Evolutionary conservation across 139 green algal species (phyloP).

Genomic region (Picochlorum sp.): DNA sequence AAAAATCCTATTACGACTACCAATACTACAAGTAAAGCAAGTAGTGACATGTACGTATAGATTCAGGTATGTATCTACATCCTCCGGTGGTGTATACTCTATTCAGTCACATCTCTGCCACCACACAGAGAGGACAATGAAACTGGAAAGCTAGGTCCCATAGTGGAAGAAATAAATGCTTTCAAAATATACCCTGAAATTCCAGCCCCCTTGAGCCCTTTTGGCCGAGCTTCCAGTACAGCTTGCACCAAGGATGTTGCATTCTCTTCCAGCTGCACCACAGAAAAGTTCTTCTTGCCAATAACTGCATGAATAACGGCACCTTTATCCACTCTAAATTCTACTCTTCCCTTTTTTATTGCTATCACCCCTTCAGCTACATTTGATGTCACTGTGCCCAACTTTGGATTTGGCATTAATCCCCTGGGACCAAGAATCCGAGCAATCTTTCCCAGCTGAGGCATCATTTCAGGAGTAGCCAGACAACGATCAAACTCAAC

Average conservation of each 20-base stretch:
- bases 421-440: slow-evolving; percentile 78
- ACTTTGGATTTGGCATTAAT: slow-evolving; percentile 97
- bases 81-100: no score
- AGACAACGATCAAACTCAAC: slow-evolving; percentile 57
- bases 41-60: no score
- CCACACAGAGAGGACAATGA: slow-evolving; percentile 16
- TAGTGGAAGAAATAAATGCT: slow-evolving; percentile 35
- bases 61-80: no score
- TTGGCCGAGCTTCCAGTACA: slow-evolving; percentile 43
- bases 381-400: slow-evolving; percentile 72
- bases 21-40: no score
- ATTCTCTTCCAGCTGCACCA: slow-evolving; percentile 41
- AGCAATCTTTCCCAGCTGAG: slow-evolving; percentile 55
- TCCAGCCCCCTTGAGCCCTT: slow-evolving; percentile 45
- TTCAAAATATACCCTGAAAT: slow-evolving; percentile 29
- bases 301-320: slow-evolving; percentile 62
- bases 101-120: no score
- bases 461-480: slow-evolving; percentile 80
- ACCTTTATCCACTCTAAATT: slow-evolving; percentile 71
- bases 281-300: slow-evolving; percentile 42
- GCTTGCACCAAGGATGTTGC: slow-evolving; percentile 31
- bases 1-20: no score
- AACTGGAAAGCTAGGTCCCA: slow-evolving; percentile 45
- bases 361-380: slow-evolving; percentile 49
- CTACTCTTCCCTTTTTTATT: slow-evolving; percentile 62